Conservation (phyloP, 192 early-diverging fungal species). For the Podila minutissima region DNA sequence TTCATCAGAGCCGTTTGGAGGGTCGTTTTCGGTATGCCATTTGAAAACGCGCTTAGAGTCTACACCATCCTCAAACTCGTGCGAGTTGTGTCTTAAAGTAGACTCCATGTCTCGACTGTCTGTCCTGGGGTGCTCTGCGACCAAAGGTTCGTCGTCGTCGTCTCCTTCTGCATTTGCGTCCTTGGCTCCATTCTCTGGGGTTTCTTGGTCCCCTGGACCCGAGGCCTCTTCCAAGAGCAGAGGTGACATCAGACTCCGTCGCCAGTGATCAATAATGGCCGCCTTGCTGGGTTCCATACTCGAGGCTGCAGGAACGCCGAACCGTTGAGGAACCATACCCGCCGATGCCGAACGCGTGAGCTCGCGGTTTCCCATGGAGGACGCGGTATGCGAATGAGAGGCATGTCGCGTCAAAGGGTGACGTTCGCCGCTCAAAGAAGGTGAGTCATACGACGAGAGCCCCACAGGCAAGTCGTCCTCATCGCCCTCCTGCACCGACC, state of each 20-base stretch:
- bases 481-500: slow-evolving; percentile 17
- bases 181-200: background rate
- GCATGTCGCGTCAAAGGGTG: background rate
- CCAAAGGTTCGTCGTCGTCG: background rate
- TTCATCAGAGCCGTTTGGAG: background rate
- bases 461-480: slow-evolving; percentile 7
- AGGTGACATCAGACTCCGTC: slow-evolving; percentile 20
- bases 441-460: background rate
- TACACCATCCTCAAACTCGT: background rate
- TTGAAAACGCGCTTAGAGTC: background rate
- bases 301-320: slow-evolving; percentile 14
- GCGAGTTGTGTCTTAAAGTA: slow-evolving; percentile 9
- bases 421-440: background rate
- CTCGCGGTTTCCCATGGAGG: background rate
- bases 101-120: slow-evolving; percentile 13
- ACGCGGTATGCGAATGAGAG: background rate
- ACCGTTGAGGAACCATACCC: slow-evolving; percentile 13
- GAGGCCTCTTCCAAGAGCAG: background rate
- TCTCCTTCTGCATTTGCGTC: background rate
- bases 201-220: background rate
- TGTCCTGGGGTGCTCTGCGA: background rate
- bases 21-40: background rate
- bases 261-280: slow-evolving; percentile 39
- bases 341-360: slow-evolving; percentile 6
- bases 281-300: slow-evolving; percentile 37